Evolutionary conservation across 2,329 filamentous ascomycete genomes (phyloP).

Genomic region (Stachybotrys elegans): DNA sequence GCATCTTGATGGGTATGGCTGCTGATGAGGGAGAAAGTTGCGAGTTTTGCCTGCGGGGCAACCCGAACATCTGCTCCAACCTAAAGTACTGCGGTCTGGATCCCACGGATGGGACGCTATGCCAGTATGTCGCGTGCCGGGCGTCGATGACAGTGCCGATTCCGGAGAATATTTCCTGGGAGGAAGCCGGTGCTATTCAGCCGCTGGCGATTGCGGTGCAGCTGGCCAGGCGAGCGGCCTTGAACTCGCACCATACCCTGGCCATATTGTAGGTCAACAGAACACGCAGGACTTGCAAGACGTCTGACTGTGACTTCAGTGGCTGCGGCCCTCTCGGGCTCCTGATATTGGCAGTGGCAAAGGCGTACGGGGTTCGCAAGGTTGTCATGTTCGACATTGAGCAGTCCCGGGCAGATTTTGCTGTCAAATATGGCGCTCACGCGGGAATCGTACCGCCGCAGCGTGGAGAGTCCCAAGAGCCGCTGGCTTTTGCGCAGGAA

Average conservation of each 20-base stretch:
- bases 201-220: slow-evolving; percentile 60
- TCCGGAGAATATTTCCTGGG: slow-evolving; percentile 51
- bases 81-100: slow-evolving; percentile 66
- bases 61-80: slow-evolving; percentile 60
- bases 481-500: slow-evolving; percentile 8
- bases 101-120: slow-evolving; percentile 61
- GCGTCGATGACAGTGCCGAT: slow-evolving; percentile 61
- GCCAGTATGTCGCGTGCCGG: slow-evolving; percentile 50
- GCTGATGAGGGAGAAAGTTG: slow-evolving; percentile 7
- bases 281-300: background rate
- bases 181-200: slow-evolving; percentile 64
- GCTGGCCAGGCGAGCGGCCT: slow-evolving; percentile 44
- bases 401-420: slow-evolving; percentile 16
- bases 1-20: background rate
- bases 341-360: slow-evolving; percentile 18
- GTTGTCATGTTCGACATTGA: slow-evolving; percentile 24
- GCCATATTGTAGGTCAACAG: slow-evolving; percentile 18
- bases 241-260: slow-evolving; percentile 16
- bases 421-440: slow-evolving; percentile 16
- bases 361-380: slow-evolving; percentile 19
- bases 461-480: slow-evolving; percentile 9
- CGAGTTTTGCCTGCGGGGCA: slow-evolving; percentile 35
- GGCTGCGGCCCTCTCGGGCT: slow-evolving; percentile 22
- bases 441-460: slow-evolving; percentile 12
- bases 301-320: slow-evolving; percentile 6